Evolutionary conservation across 2,329 filamentous ascomycete species (phyloP).

Genomic region (Emmonsiellopsis sp.): DNA sequence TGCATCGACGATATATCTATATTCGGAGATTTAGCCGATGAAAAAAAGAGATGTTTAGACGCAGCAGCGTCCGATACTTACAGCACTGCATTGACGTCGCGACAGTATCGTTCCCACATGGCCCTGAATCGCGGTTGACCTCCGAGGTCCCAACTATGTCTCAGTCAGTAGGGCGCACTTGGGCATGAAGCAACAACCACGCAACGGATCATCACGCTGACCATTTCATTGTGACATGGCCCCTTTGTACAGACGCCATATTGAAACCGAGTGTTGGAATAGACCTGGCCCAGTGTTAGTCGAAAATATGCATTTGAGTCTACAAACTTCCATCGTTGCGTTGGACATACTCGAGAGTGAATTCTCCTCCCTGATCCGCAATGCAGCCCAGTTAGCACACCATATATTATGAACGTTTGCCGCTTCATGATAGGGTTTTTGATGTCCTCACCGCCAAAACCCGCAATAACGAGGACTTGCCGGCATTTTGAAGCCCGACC

Average conservation of each 20-base stretch:
- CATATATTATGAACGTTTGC: background rate
- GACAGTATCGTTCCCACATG: slow-evolving; percentile 99
- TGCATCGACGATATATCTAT: slow-evolving; percentile 88
- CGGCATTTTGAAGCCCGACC: slow-evolving; percentile 95
- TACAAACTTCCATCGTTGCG: background rate
- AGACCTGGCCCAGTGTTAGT: slow-evolving; percentile 51
- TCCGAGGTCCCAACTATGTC: slow-evolving; percentile 80
- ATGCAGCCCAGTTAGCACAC: slow-evolving; percentile 24
- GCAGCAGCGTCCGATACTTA: slow-evolving; percentile 20
- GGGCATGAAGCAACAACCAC: background rate
- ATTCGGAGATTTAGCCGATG: slow-evolving; percentile 8
- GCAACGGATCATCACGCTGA: slow-evolving; percentile 21
- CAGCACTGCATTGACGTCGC: slow-evolving; percentile 94
- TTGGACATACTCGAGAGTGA: slow-evolving; percentile 86
- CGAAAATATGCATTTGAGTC: background rate
- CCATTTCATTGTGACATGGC: slow-evolving; percentile 97
- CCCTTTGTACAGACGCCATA: slow-evolving; percentile 95
- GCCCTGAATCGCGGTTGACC: slow-evolving; percentile 93
- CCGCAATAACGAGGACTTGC: slow-evolving; percentile 88
- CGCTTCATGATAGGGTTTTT: slow-evolving; percentile 1
- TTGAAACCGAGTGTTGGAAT: slow-evolving; percentile 99
- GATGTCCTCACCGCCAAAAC: slow-evolving; percentile 75
- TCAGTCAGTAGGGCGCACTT: slow-evolving; percentile 2
- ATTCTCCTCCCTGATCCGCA: slow-evolving; percentile 74
- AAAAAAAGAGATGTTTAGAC: background rate